Evolutionary conservation across 768 basidiomycete species (phyloP), one percentile per base, ranked within the genome.

Genomic region (Lentinula sp.): DNA sequence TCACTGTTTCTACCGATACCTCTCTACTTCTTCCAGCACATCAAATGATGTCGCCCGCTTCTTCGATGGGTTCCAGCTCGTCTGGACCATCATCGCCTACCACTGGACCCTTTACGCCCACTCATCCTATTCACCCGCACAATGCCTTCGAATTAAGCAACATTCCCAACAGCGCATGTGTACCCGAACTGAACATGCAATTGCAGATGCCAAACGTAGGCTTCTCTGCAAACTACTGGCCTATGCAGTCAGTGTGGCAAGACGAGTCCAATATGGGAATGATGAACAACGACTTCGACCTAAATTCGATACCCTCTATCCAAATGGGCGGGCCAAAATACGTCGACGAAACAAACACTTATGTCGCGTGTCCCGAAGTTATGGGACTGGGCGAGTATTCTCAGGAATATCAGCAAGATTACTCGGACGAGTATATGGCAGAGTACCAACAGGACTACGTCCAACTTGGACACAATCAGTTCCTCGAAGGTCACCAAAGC

Each of bases 201-300:
- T 66, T 73, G 63, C 45, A 59, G 63, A 69, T 74, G 61, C 69
- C 76, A 3, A 74, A 77, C 61, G 72, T 73, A 54, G 72, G 74
- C 18, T 68, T 69, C 52, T 56, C 62, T 39, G 43, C 23, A 33
- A 77, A 71, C 69, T 63, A 62, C 18, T 81, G 80, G 79, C 70
- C 70, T 20, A 65, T 66, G 48, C 63, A 62, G 46, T 62, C 68
- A 1, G 62, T 73, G 6, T 79, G 77, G 79, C 65, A 66, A 32
- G 66, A 62, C 15, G 58, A 48, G 57, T 70, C 66, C 46, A 67
- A 69, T 62, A 77, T 66, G 23, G 64, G 65, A 70, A 72, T 88
- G 49, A 74, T 74, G 42, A 79, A 77, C 59, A 85, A 86, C 69
- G 87, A 89, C 72, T 90, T 88, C 68, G 87, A 88, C 67, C 71